Conservation (phyloP, 1,284 basidiomycete genomes). For the Ganoderma lingzhi region DNA sequence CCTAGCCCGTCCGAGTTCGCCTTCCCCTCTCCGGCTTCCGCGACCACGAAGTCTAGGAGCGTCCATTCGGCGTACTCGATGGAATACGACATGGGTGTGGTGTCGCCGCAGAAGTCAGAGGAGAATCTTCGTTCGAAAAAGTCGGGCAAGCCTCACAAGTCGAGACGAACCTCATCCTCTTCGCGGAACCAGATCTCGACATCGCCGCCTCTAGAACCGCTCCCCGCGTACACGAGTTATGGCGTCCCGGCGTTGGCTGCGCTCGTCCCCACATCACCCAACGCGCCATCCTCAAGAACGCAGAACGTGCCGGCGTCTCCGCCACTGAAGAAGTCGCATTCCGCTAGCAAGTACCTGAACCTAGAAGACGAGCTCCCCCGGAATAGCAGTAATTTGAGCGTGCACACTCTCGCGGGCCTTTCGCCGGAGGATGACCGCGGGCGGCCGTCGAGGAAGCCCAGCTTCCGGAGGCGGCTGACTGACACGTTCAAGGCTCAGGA, state of each 20-base stretch:
- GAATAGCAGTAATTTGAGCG: conserved; percentile 32
- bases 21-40: conserved; percentile 21
- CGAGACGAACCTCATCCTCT: conserved; percentile 26
- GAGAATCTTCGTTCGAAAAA: conserved; percentile 54
- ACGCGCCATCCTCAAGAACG: conserved; percentile 45
- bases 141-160: conserved; percentile 43
- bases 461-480: conserved; percentile 54
- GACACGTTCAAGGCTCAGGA: conserved; percentile 50
- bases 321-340: conserved; percentile 45
- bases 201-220: conserved; percentile 23
- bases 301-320: conserved; percentile 51
- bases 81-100: conserved; percentile 23
- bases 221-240: conserved; percentile 19
- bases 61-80: conserved; percentile 31
- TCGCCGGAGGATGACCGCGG: conserved; percentile 48
- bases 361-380: conserved; percentile 31
- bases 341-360: conserved; percentile 44
- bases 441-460: conserved; percentile 52
- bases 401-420: conserved; percentile 29
- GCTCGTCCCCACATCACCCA: conserved; percentile 19
- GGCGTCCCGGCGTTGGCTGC: conserved; percentile 20
- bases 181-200: neutral
- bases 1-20: conserved; percentile 14
- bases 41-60: conserved; percentile 31
- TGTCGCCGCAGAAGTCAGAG: conserved; percentile 40